phyloP scores from a whole-genome alignment of 768 basidiomycete genomes.

The Boletellus emodensis region DNA sequence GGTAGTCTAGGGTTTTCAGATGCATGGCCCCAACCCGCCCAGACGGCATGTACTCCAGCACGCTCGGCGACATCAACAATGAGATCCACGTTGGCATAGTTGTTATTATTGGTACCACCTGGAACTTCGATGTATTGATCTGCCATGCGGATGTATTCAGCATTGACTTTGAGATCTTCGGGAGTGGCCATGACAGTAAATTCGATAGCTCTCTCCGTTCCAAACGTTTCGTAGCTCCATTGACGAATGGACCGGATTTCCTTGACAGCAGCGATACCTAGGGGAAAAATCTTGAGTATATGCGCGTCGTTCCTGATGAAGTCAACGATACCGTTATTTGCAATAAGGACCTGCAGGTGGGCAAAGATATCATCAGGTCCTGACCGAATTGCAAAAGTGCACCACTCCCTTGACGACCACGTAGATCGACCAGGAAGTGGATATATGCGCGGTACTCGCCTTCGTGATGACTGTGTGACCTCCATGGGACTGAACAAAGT shows the following conservation, averaged over 20 bases:
- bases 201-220: constrained; percentile 91
- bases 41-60: constrained; percentile 96
- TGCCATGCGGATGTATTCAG: constrained; percentile 99
- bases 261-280: constrained; percentile 97
- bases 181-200: constrained; percentile 99
- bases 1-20: constrained; percentile 98
- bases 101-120: constrained; percentile 98
- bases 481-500: constrained; percentile 87
- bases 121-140: constrained; percentile 99
- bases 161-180: constrained; percentile 97
- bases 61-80: constrained; percentile 98
- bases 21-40: constrained; percentile 99
- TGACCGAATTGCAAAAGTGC: neutral
- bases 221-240: constrained; percentile 99
- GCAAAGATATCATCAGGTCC: constrained; percentile 7
- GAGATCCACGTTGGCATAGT: constrained; percentile 98
- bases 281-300: constrained; percentile 20
- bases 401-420: neutral
- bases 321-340: constrained; percentile 78
- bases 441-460: constrained; percentile 44
- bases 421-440: constrained; percentile 6
- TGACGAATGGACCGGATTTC: constrained; percentile 98
- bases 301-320: constrained; percentile 5
- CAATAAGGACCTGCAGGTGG: constrained; percentile 80
- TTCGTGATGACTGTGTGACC: constrained; percentile 99